Percentiles rank a stretch among this genome's conserved stretches.
Evolutionary conservation across 306 rosid species (phyloP).

Genomic region (Quercus berberidifolia): DNA sequence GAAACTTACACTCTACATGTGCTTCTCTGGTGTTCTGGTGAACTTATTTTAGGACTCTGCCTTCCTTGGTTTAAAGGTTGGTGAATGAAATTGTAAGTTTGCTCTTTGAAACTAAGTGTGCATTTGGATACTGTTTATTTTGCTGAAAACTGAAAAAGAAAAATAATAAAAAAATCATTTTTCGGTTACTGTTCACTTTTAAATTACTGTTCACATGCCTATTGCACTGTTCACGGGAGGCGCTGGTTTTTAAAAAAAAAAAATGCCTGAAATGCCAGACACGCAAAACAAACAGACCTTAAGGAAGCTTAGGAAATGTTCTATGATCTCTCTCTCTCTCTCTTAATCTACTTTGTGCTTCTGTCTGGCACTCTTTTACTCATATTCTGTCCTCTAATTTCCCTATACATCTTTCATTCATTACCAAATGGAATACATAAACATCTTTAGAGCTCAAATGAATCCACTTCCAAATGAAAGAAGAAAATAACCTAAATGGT

Average conservation of each 20-base stretch:
- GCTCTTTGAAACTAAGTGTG: background rate
- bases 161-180: no score
- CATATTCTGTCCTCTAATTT: background rate
- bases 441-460: conserved; percentile 2
- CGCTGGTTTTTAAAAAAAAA: no score
- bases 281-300: no score
- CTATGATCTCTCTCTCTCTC: background rate
- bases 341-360: background rate
- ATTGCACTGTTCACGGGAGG: no score
- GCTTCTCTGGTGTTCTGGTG: background rate
- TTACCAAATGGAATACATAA: background rate
- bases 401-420: background rate
- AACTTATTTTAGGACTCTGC: background rate
- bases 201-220: no score
- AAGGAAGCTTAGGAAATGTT: background rate
- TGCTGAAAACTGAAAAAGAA: no score
- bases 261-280: no score
- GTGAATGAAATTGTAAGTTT: background rate
- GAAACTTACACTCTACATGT: background rate
- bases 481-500: conserved; percentile 3
- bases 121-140: no score
- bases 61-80: background rate
- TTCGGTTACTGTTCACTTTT: no score
- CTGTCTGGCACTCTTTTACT: background rate
- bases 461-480: background rate